A percentile compares a stretch with the other conserved stretches of the same genome.
Conservation (phyloP, 257 asterid species). For the Mentha longifolia region DNA sequence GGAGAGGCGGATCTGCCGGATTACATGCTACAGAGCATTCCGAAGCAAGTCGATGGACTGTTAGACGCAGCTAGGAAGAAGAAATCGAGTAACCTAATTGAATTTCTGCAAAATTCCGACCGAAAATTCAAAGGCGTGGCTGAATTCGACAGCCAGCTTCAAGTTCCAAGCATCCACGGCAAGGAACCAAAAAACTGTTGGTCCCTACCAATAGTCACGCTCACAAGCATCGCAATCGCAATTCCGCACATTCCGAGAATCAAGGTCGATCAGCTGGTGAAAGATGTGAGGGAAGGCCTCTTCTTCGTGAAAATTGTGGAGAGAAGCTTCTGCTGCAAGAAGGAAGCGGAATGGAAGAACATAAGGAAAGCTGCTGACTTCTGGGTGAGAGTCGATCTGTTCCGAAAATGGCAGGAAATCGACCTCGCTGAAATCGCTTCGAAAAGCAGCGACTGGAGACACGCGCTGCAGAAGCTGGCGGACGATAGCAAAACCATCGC, state of each 20-base stretch:
- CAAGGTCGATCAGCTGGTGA: constrained; percentile 12
- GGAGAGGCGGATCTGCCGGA: constrained; percentile 46
- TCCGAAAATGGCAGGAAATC: constrained; percentile 43
- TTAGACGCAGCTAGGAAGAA: constrained; percentile 12
- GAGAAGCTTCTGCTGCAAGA: constrained; percentile 11
- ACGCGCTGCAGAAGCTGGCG: constrained; percentile 30
- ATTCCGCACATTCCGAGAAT: constrained; percentile 33
- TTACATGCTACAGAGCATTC: constrained; percentile 37
- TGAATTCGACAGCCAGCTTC: constrained; percentile 34
- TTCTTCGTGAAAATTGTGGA: constrained; percentile 34
- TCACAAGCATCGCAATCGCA: constrained; percentile 48
- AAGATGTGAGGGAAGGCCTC: constrained; percentile 41
- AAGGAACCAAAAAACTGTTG: constrained; percentile 45
- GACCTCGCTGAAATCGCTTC: constrained; percentile 30
- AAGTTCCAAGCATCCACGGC: constrained; percentile 39
- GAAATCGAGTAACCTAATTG: background rate
- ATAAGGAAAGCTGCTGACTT: constrained; percentile 43
- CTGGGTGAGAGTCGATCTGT: constrained; percentile 44
- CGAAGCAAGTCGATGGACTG: constrained; percentile 37
- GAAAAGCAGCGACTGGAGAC: constrained; percentile 11
- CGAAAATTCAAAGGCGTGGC: constrained; percentile 41
- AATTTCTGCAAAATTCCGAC: constrained; percentile 35
- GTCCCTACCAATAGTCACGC: constrained; percentile 46
- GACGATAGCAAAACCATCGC: constrained; percentile 29
- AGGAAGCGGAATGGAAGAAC: constrained; percentile 7